These are phyloP conservation scores for Penicillium samsonianum DNA, from an alignment of 495 filamentous ascomycete species.

Conservation along the genomic window DNA sequence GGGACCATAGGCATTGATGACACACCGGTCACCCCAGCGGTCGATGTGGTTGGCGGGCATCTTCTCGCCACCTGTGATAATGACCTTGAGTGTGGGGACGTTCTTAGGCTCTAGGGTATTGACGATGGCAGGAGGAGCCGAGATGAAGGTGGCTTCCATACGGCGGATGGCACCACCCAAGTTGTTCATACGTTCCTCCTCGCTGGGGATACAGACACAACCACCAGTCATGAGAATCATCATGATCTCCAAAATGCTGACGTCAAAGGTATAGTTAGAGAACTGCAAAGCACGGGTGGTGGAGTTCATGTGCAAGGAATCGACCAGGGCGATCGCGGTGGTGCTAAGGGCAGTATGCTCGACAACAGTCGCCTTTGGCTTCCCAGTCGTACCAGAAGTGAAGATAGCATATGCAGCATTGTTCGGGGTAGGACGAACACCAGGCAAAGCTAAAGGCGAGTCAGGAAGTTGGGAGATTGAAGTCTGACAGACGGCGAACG, in stretches of 20 bases:
- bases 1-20: conserved; percentile 59
- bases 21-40: conserved; percentile 42
- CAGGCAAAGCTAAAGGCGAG: conserved; percentile 19
- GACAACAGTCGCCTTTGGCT: conserved; percentile 51
- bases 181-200: conserved; percentile 55
- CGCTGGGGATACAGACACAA: conserved; percentile 65
- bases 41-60: conserved; percentile 47
- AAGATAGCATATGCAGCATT: conserved; percentile 53
- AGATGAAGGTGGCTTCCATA: conserved; percentile 42
- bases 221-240: conserved; percentile 63
- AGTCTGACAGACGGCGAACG: conserved; percentile 32
- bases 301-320: conserved; percentile 47
- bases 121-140: conserved; percentile 48
- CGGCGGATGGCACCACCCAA: conserved; percentile 43
- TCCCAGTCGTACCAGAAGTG: conserved; percentile 54
- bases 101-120: conserved; percentile 47
- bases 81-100: conserved; percentile 49
- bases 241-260: conserved; percentile 65
- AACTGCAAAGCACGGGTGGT: conserved; percentile 65
- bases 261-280: conserved; percentile 69
- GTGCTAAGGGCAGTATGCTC: conserved; percentile 45
- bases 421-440: conserved; percentile 15
- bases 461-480: conserved; percentile 35
- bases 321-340: conserved; percentile 33
- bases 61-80: conserved; percentile 60